Evolutionary conservation across 2,329 filamentous ascomycete genomes (phyloP).

Genomic region (Podosphaera fusca): DNA sequence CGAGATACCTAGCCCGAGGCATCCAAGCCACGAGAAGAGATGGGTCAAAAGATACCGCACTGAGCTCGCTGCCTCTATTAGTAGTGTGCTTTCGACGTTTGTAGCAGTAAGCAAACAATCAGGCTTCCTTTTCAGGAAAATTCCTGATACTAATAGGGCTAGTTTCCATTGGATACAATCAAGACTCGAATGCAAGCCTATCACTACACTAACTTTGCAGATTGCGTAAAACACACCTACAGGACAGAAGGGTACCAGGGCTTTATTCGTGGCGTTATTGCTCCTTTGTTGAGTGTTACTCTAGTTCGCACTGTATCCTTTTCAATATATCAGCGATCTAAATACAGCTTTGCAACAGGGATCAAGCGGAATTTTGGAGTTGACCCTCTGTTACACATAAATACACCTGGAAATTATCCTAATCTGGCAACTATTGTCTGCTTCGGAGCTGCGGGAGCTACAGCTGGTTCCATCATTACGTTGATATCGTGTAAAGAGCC

Average conservation of each 20-base stretch:
- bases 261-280: conserved; percentile 64
- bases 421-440: conserved; percentile 51
- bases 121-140: background rate
- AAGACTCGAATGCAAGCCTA: conserved; percentile 84
- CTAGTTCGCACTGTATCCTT: conserved; percentile 58
- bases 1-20: background rate
- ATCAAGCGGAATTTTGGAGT: conserved; percentile 42
- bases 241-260: conserved; percentile 46
- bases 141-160: conserved; percentile 4
- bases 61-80: conserved; percentile 55
- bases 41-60: conserved; percentile 60
- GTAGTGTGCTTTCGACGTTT: conserved; percentile 57
- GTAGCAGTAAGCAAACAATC: conserved; percentile 27
- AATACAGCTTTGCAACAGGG: conserved; percentile 48
- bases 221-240: conserved; percentile 58
- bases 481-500: conserved; percentile 43
- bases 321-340: conserved; percentile 57
- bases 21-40: conserved; percentile 17
- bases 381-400: conserved; percentile 52
- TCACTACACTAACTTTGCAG: conserved; percentile 48
- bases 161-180: conserved; percentile 66
- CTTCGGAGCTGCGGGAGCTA: conserved; percentile 57
- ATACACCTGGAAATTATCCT: conserved; percentile 44
- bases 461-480: conserved; percentile 58
- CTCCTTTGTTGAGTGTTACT: conserved; percentile 59